Evolutionary conservation across 257 asterid species (phyloP).

Genomic region (Jaltomata sinuosa): DNA sequence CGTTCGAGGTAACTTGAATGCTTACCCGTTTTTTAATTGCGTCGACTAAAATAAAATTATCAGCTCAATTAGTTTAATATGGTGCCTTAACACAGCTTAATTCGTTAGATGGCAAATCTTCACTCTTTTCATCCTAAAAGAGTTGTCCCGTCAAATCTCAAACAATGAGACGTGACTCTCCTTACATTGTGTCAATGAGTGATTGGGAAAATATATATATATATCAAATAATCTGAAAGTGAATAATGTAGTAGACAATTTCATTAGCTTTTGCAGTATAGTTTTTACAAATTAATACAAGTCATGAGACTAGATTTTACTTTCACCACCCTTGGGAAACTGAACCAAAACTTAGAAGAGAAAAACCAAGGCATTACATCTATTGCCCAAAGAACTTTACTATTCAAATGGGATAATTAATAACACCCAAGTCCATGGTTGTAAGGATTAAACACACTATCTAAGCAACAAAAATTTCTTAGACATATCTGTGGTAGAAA

Average conservation of each 20-base stretch:
- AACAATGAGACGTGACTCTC: too few relatives aligned
- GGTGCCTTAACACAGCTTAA: too few relatives aligned
- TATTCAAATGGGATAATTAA: not conserved
- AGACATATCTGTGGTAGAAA: not conserved
- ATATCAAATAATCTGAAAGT: not conserved
- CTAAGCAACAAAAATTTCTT: constrained; percentile 1
- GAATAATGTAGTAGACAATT: not conserved
- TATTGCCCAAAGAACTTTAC: not conserved
- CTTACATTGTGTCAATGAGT: too few relatives aligned
- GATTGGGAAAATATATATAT: too few relatives aligned
- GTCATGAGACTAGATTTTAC: not conserved
- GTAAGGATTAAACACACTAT: not conserved
- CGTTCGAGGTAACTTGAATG: too few relatives aligned
- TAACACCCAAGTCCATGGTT: not conserved
- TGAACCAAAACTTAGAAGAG: not conserved
- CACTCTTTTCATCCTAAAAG: too few relatives aligned
- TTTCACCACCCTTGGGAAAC: not conserved
- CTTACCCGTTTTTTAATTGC: too few relatives aligned
- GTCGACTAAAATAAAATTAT: too few relatives aligned
- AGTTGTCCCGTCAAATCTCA: too few relatives aligned
- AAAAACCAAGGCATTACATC: not conserved
- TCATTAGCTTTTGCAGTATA: not conserved
- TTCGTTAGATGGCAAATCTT: too few relatives aligned
- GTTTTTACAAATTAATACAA: not conserved
- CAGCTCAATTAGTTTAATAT: too few relatives aligned